Conservation (phyloP, 371 early-diverging fungal genomes). For the Rhizomucor pusillus region DNA sequence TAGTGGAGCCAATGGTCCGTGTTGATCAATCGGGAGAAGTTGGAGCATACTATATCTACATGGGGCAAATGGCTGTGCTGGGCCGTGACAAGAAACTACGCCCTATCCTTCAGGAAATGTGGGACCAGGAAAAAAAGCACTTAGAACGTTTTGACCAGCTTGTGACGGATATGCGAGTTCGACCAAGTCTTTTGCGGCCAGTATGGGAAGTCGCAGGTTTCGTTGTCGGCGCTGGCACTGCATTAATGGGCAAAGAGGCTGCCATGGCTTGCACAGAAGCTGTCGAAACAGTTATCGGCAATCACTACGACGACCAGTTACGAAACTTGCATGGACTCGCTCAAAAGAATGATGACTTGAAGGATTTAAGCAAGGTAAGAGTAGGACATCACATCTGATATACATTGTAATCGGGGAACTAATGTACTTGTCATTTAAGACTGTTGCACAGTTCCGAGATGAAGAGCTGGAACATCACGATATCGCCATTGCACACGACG, state of each 20-base stretch:
- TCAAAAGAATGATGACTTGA: conserved; percentile 47
- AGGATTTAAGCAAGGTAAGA: conserved; percentile 61
- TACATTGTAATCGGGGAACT: background rate
- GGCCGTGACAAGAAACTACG: conserved; percentile 68
- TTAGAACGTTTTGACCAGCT: conserved; percentile 75
- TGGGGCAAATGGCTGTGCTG: conserved; percentile 88
- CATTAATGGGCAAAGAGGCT: conserved; percentile 88
- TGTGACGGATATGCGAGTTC: conserved; percentile 71
- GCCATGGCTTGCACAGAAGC: conserved; percentile 99
- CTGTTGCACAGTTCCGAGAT: conserved; percentile 85
- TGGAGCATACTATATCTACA: conserved; percentile 94
- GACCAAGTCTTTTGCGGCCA: conserved; percentile 86
- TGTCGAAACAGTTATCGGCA: conserved; percentile 96
- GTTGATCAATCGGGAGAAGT: conserved; percentile 97
- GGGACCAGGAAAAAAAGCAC: conserved; percentile 91
- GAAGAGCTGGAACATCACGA: conserved; percentile 95
- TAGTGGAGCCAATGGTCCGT: conserved; percentile 72
- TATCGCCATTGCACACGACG: conserved; percentile 87
- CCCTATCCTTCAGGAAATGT: conserved; percentile 88
- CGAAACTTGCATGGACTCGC: conserved; percentile 65
- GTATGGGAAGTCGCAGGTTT: conserved; percentile 89
- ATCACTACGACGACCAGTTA: conserved; percentile 93
- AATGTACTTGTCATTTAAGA: conserved; percentile 8
- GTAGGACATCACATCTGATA: too few relatives aligned
- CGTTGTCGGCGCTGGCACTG: conserved; percentile 84